A percentile compares a stretch with the other conserved stretches of the same genome.
Conservation (phyloP, 306 rosid species). For the Quercus aquifolioides region DNA sequence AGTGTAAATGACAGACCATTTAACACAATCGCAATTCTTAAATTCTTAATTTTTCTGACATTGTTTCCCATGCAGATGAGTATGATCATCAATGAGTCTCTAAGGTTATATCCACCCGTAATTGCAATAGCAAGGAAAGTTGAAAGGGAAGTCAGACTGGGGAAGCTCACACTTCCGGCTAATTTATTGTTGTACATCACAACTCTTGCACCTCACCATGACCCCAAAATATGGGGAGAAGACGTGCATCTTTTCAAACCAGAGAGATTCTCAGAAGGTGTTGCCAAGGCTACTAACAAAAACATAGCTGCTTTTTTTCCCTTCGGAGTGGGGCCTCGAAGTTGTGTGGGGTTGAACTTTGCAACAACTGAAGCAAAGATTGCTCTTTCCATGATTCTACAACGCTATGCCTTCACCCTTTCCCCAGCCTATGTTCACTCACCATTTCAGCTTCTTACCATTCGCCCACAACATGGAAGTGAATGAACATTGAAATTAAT, state of each 20-base stretch:
- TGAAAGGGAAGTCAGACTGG: constrained; percentile 8
- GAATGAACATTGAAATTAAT: no score
- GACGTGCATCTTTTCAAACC: constrained; percentile 27
- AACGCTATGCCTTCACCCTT: constrained; percentile 16
- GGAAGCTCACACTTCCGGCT: constrained; percentile 10
- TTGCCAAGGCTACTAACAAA: constrained; percentile 16
- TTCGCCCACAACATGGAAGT: constrained; percentile 18
- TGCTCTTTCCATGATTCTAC: constrained; percentile 25
- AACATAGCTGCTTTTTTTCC: constrained; percentile 16
- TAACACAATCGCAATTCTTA: no score
- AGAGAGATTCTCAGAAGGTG: constrained; percentile 22
- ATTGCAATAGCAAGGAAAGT: background rate
- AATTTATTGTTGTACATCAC: background rate
- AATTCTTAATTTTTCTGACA: no score
- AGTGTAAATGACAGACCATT: background rate
- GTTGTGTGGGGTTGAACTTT: constrained; percentile 20
- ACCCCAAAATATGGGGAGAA: constrained; percentile 23
- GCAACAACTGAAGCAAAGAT: constrained; percentile 14
- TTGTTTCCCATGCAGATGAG: constrained; percentile 10
- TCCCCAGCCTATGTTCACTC: constrained; percentile 23
- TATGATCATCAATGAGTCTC: constrained; percentile 22
- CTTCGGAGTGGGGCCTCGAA: constrained; percentile 25
- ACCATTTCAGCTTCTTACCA: background rate
- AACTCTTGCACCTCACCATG: constrained; percentile 15
- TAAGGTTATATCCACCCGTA: constrained; percentile 21